A percentile compares a stretch with the other conserved stretches of the same genome.
Conservation (phyloP, 2,329 filamentous ascomycete species). For the Sclerotinia spermophila region DNA sequence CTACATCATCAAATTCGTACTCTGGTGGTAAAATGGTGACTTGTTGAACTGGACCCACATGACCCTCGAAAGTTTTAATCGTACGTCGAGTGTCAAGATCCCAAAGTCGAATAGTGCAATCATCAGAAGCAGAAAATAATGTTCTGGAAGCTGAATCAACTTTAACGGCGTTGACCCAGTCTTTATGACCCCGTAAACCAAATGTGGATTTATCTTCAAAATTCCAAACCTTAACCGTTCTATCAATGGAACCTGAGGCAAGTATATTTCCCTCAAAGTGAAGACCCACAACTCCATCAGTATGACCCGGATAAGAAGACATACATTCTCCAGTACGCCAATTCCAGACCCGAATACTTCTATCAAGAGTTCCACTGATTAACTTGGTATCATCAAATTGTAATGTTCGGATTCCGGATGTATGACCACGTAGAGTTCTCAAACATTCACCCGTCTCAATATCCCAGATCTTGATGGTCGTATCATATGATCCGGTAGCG, state of each 20-base stretch:
- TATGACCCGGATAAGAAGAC: constrained; percentile 75
- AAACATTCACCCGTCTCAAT: constrained; percentile 82
- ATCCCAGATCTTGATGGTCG: constrained; percentile 95
- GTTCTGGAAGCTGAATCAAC: constrained; percentile 80
- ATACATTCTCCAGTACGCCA: constrained; percentile 89
- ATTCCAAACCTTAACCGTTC: constrained; percentile 88
- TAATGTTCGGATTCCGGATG: constrained; percentile 76
- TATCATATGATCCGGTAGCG: constrained; percentile 91
- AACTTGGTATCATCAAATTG: constrained; percentile 92
- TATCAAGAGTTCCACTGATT: constrained; percentile 85
- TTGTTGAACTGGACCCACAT: constrained; percentile 94
- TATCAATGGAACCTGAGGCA: constrained; percentile 85
- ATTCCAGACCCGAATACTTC: constrained; percentile 91
- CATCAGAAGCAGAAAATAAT: constrained; percentile 88
- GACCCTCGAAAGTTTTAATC: constrained; percentile 75
- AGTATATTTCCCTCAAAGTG: constrained; percentile 83
- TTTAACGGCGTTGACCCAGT: constrained; percentile 96
- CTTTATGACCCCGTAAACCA: constrained; percentile 75
- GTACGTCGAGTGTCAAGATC: constrained; percentile 81
- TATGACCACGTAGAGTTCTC: constrained; percentile 80
- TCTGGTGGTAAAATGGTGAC: constrained; percentile 79
- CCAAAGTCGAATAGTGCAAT: constrained; percentile 88
- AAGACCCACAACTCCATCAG: constrained; percentile 77
- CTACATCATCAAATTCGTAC: constrained; percentile 80
- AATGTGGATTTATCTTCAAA: constrained; percentile 80